Percentiles rank a stretch among this genome's conserved stretches.
Evolutionary conservation across 257 asterid genomes (phyloP).

Genomic region (Nicotiana knightiana): DNA sequence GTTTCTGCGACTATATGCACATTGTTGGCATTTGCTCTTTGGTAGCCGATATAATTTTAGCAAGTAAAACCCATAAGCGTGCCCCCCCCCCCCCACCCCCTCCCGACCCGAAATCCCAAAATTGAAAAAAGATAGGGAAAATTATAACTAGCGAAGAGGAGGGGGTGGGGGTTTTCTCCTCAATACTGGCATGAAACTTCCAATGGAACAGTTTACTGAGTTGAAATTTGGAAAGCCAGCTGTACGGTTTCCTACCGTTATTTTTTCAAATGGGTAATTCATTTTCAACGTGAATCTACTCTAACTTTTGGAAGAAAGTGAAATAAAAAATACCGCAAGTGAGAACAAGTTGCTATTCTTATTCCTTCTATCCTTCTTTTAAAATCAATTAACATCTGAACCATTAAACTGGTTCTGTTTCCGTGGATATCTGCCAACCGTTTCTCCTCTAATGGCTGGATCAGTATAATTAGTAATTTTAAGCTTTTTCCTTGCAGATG

Average conservation of each 20-base stretch:
- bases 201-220: not conserved
- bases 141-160: not conserved
- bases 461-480: not conserved
- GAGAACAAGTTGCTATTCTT: not conserved
- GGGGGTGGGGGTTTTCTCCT: not conserved
- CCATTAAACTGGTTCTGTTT: not conserved
- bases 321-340: not conserved
- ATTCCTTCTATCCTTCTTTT: not conserved
- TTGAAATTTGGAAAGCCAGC: not conserved
- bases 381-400: not conserved
- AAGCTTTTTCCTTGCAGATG: conserved; percentile 44
- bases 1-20: not conserved
- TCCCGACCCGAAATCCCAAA: too few relatives aligned
- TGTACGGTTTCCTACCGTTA: not conserved
- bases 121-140: not conserved
- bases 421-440: not conserved
- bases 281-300: not conserved
- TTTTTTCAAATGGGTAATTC: not conserved
- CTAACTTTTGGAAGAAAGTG: not conserved
- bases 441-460: not conserved
- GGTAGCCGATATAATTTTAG: not conserved
- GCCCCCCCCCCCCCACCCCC: too few relatives aligned
- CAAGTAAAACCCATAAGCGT: not conserved
- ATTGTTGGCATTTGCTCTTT: not conserved
- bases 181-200: not conserved